phyloP scores from a whole-genome alignment of 2,329 filamentous ascomycete genomes.

The Metarhizium album region DNA sequence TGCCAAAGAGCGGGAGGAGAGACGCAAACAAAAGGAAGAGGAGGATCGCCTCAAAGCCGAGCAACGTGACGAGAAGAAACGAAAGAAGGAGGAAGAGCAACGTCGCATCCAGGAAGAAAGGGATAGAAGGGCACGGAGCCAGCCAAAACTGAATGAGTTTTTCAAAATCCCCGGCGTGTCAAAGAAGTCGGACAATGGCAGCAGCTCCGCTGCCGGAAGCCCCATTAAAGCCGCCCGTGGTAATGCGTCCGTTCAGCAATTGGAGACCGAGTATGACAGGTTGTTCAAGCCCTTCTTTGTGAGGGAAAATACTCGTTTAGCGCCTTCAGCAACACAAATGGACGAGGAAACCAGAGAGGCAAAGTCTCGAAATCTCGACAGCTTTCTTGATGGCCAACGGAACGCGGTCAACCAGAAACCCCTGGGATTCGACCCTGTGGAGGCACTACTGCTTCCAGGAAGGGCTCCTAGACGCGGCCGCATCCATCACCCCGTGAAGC shows the following conservation, averaged over 20 bases:
- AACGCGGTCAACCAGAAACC: slow-evolving; percentile 26
- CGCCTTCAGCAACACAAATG: slow-evolving; percentile 45
- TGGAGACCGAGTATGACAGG: slow-evolving; percentile 49
- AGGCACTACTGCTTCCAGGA: slow-evolving; percentile 34
- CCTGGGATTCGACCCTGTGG: slow-evolving; percentile 32
- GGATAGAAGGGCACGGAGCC: slow-evolving; percentile 39
- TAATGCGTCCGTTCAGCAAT: slow-evolving; percentile 9
- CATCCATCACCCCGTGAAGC: slow-evolving; percentile 41
- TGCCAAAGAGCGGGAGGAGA: slow-evolving; percentile 26
- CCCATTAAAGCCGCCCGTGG: slow-evolving; percentile 17
- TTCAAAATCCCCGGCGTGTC: slow-evolving; percentile 31
- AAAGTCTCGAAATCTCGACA: slow-evolving; percentile 42
- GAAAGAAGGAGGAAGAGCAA: slow-evolving; percentile 39
- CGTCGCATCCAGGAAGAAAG: slow-evolving; percentile 29
- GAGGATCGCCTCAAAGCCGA: slow-evolving; percentile 28
- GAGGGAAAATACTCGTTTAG: slow-evolving; percentile 62
- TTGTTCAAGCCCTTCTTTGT: slow-evolving; percentile 75
- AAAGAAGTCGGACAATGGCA: slow-evolving; percentile 28
- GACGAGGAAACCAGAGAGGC: slow-evolving; percentile 44
- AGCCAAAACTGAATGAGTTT: slow-evolving; percentile 33
- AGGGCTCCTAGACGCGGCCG: slow-evolving; percentile 33
- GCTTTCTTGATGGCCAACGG: slow-evolving; percentile 37
- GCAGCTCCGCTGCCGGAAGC: slow-evolving; percentile 17
- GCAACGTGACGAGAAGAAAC: slow-evolving; percentile 35
- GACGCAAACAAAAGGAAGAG: slow-evolving; percentile 30